Evolutionary conservation across 768 basidiomycete genomes (phyloP), one percentile per base, ranked within the genome.

Genomic region (Kwoniella bestiolae): DNA sequence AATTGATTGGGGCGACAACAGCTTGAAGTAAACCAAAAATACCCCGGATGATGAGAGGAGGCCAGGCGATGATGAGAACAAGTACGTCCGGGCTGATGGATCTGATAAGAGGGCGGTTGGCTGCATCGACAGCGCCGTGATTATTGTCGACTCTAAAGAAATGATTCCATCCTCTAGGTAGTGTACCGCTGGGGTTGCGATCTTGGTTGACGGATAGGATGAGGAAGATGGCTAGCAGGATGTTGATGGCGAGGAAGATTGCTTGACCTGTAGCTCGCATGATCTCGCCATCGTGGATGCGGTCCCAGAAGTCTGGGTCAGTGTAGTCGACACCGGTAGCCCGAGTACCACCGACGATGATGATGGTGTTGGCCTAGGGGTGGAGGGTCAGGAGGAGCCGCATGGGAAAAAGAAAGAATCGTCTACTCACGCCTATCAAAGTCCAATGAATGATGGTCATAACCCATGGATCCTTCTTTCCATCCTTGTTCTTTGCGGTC

Each of bases 11-110:
- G 8, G 16, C 8, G 26, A 73, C 46, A 31, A 60, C 46, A 29
- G 61, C 56, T 59, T 70, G 69, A 16, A 73, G 65, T 2, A 73
- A 32, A 41, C 71, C 71, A 38, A 64, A 72, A 26, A 67, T 47
- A 47, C 71, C 71, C 5, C 71, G 61, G 34, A 67, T 47, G 59
- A 65, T 65, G 26, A 72, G 60, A 6, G 66, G 62, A 18, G 66
- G 68, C 71, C 71, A 72, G n/a, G 66, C 64, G 55, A 59, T 21
- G 50, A 67, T 23, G 31, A 72, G 50, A 14, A 69, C 50, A 45
- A 63, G 34, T 4, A 63, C 18, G 23, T 63, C 61, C 14, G 61
- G 61, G 21, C 34, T 44, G 41, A 63, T 56, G 16, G 34, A 28
- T 18, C 41, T 25, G 18, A 56, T 69, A 21, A 45, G 60, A 11